Evolutionary conservation across 2,329 filamentous ascomycete genomes (phyloP).

Genomic region (Thielaviopsis punctulata): DNA sequence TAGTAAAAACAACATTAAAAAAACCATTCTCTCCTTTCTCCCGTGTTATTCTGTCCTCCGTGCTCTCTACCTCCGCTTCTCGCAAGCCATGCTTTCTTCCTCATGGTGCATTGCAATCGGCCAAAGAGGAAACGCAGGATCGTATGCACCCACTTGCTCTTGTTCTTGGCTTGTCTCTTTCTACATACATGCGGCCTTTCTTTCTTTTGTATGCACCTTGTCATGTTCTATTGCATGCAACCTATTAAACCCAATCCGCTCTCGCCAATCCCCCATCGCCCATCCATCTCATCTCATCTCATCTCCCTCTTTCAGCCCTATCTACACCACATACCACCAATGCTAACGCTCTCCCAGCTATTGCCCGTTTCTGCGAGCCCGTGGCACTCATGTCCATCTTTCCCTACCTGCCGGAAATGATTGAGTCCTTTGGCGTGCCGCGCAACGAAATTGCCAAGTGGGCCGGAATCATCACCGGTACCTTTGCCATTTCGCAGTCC

Average conservation of each 20-base stretch:
- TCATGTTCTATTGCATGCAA: too few relatives aligned
- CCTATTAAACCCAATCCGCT: background rate
- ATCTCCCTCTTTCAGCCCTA: background rate
- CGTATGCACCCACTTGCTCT: background rate
- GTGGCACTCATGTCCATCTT: slow-evolving; percentile 55
- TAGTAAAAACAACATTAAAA: background rate
- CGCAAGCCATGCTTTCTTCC: too few relatives aligned
- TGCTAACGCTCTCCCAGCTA: slow-evolving; percentile 29
- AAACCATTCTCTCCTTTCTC: background rate
- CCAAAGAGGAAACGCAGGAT: background rate
- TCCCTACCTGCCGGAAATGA: slow-evolving; percentile 63
- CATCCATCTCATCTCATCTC: background rate
- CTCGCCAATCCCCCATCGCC: background rate
- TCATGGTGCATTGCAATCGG: background rate
- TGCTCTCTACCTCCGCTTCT: too few relatives aligned
- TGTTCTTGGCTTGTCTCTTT: background rate
- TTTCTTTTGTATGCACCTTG: too few relatives aligned
- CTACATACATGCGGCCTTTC: background rate
- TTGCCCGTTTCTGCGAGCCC: slow-evolving; percentile 65
- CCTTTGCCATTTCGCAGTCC: slow-evolving; percentile 57
- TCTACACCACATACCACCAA: background rate
- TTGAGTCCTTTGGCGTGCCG: slow-evolving; percentile 57
- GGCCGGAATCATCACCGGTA: slow-evolving; percentile 57
- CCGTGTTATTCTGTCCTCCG: background rate
- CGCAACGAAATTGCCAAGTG: slow-evolving; percentile 60